A percentile compares a stretch with the other conserved stretches of the same genome.
phyloP scores from a whole-genome alignment of 2,329 filamentous ascomycete species.

The Arthrobotrys musiformis region DNA sequence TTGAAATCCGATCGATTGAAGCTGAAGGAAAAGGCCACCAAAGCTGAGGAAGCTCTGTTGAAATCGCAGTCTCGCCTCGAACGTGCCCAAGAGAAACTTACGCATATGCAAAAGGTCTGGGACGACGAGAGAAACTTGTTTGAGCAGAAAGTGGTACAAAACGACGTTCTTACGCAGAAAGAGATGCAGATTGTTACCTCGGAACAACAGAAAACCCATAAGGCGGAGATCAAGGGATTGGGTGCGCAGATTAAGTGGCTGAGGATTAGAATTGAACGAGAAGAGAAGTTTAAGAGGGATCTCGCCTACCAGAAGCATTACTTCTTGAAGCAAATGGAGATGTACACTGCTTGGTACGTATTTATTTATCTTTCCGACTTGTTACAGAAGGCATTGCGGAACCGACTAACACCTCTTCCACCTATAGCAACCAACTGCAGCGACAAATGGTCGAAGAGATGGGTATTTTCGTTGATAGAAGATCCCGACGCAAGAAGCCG shows the following conservation, averaged over 20 bases:
- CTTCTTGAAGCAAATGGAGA: slow-evolving; percentile 79
- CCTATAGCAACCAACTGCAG: slow-evolving; percentile 85
- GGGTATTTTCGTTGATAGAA: slow-evolving; percentile 70
- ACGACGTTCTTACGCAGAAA: slow-evolving; percentile 61
- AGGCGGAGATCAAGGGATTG: slow-evolving; percentile 81
- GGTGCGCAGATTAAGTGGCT: slow-evolving; percentile 92
- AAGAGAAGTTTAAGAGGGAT: slow-evolving; percentile 81
- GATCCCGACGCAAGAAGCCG: slow-evolving; percentile 64
- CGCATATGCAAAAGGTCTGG: slow-evolving; percentile 60
- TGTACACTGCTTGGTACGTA: slow-evolving; percentile 90
- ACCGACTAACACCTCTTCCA: slow-evolving; percentile 56
- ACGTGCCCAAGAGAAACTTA: slow-evolving; percentile 58
- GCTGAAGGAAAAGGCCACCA: slow-evolving; percentile 53
- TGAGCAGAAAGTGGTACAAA: slow-evolving; percentile 68
- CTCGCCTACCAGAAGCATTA: slow-evolving; percentile 88
- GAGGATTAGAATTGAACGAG: slow-evolving; percentile 80
- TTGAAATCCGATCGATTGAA: slow-evolving; percentile 58
- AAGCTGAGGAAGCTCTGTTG: slow-evolving; percentile 56
- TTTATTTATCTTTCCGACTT: slow-evolving; percentile 63
- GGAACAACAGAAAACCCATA: slow-evolving; percentile 75
- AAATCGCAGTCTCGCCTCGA: slow-evolving; percentile 57
- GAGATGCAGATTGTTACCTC: slow-evolving; percentile 64
- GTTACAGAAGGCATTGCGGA: slow-evolving; percentile 19
- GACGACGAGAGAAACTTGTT: slow-evolving; percentile 60
- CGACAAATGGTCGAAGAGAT: slow-evolving; percentile 86